Conservation (phyloP, 495 filamentous ascomycete genomes). For the Oidiodendron maius region DNA sequence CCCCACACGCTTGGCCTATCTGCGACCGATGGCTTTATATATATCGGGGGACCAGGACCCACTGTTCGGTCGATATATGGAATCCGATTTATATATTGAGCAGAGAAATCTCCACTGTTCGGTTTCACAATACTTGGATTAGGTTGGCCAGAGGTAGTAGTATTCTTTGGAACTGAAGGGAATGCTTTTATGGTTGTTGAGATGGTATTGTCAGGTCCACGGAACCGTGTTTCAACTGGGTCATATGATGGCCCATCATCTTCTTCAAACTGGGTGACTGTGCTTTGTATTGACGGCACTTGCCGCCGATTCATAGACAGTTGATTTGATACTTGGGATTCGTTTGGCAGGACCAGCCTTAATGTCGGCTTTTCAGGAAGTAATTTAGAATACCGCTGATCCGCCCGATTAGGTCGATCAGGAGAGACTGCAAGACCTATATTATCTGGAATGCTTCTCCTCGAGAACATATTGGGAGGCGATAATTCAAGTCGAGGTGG, state of each 20-base stretch:
- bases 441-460: slow-evolving; percentile 24
- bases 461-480: slow-evolving; percentile 23
- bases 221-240: slow-evolving; percentile 4
- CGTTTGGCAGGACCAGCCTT: slow-evolving; percentile 14
- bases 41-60: neutral
- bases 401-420: slow-evolving; percentile 12
- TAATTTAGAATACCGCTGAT: slow-evolving; percentile 13
- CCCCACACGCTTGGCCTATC: neutral
- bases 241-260: slow-evolving; percentile 13
- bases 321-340: slow-evolving; percentile 5
- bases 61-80: no score
- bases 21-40: neutral
- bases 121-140: neutral
- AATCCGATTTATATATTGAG: no score
- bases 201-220: slow-evolving; percentile 7
- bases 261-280: slow-evolving; percentile 20
- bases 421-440: slow-evolving; percentile 40
- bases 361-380: slow-evolving; percentile 25
- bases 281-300: slow-evolving; percentile 11
- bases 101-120: no score
- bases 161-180: neutral
- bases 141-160: slow-evolving; percentile 4
- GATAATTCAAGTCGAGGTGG: slow-evolving; percentile 25
- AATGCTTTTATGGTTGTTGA: neutral
- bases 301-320: neutral